phyloP scores from a whole-genome alignment of 1,284 basidiomycete genomes.

The Pseudozyma hubeiensis region DNA sequence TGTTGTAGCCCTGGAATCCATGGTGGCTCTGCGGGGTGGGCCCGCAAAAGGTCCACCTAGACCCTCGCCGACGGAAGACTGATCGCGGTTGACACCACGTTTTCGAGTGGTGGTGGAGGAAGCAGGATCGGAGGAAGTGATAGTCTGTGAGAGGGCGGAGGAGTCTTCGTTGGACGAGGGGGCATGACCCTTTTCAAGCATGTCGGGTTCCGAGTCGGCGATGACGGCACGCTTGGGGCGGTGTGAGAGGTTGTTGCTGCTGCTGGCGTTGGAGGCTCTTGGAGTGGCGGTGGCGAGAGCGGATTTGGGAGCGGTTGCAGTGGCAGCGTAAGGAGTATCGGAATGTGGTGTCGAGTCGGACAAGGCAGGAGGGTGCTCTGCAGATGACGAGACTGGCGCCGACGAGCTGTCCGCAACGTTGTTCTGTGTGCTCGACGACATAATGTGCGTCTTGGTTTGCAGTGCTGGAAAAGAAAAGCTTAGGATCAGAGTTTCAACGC shows the following conservation, averaged over 20 bases:
- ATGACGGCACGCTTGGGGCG: slow-evolving; percentile 49
- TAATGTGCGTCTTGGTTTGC: not conserved
- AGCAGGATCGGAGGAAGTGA: slow-evolving; percentile 23
- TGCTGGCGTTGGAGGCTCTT: slow-evolving; percentile 12
- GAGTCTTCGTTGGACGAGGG: slow-evolving; percentile 28
- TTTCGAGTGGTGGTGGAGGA: slow-evolving; percentile 10
- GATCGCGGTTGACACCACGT: slow-evolving; percentile 29
- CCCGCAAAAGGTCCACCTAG: slow-evolving; percentile 48
- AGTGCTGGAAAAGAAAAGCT: no score
- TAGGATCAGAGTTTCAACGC: no score
- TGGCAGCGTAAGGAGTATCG: slow-evolving; percentile 22
- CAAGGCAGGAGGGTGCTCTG: slow-evolving; percentile 6
- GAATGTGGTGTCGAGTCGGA: slow-evolving; percentile 3
- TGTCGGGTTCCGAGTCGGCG: slow-evolving; percentile 35
- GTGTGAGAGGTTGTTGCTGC: slow-evolving; percentile 31
- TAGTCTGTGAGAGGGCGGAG: slow-evolving; percentile 24
- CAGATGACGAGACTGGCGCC: not conserved
- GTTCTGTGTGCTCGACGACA: slow-evolving; percentile 9
- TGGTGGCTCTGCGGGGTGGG: slow-evolving; percentile 47
- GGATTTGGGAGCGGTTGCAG: slow-evolving; percentile 4
- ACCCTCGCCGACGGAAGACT: slow-evolving; percentile 35
- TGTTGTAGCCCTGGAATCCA: slow-evolving; percentile 34
- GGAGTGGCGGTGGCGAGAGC: slow-evolving; percentile 7
- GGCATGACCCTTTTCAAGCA: slow-evolving; percentile 47
- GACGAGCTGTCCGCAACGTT: no score